phyloP scores from a whole-genome alignment of 2,329 filamentous ascomycete genomes.

The Monilinia polystroma region DNA sequence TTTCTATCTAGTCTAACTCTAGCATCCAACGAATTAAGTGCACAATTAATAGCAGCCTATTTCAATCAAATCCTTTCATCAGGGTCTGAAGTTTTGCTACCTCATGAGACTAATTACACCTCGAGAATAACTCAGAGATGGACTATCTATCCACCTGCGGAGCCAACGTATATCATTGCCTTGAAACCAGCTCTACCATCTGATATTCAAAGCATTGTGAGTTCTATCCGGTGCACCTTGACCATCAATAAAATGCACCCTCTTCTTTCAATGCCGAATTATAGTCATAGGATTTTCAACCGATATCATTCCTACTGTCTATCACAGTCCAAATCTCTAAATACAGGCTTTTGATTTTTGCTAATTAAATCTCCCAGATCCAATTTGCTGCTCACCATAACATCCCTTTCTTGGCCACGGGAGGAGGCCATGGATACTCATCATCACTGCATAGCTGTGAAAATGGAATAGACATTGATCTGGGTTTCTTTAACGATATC shows the following conservation, averaged over 20 bases:
- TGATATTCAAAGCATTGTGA: not conserved
- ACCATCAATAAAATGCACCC: not conserved
- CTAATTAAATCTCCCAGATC: not conserved
- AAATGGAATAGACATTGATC: not conserved
- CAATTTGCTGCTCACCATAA: not conserved
- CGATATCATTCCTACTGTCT: not conserved
- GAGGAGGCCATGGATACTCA: not conserved
- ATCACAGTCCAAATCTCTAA: not conserved
- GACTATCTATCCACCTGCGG: not conserved
- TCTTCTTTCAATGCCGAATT: not conserved
- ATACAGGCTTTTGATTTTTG: not conserved
- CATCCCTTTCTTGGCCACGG: not conserved
- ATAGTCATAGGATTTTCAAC: not conserved
- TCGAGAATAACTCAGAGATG: conserved; percentile 7
- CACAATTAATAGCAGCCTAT: not conserved
- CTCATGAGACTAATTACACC: not conserved
- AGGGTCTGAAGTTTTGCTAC: not conserved
- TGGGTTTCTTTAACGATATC: not conserved
- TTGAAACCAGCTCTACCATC: not conserved
- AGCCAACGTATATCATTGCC: not conserved
- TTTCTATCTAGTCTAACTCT: not conserved
- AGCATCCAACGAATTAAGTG: not conserved
- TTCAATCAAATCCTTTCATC: not conserved
- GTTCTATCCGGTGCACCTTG: not conserved
- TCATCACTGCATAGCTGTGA: not conserved